Percentiles rank a stretch among this genome's conserved stretches.
These are phyloP conservation scores for Cladosporium velox DNA, from an alignment of 2,329 filamentous ascomycete species.

Conservation along the genomic window DNA sequence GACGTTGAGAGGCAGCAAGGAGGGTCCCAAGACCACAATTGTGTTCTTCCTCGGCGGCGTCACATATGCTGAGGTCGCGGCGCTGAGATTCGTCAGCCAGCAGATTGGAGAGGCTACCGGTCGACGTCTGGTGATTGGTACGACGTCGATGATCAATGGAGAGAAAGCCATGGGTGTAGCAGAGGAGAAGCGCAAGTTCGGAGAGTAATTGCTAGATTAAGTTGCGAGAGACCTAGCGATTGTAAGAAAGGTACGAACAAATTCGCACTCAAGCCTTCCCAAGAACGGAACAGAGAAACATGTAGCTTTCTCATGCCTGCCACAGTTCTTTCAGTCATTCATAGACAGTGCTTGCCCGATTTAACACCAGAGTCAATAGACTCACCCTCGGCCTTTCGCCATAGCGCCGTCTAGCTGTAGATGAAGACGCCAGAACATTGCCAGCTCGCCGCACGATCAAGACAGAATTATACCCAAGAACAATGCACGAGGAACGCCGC, in stretches of 20 bases:
- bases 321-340: neutral
- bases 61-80: constrained; percentile 93
- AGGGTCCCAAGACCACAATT: constrained; percentile 72
- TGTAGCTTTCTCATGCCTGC: neutral
- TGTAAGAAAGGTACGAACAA: neutral
- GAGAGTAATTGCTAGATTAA: constrained; percentile 21
- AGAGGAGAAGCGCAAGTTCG: constrained; percentile 36
- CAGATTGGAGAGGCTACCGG: constrained; percentile 65
- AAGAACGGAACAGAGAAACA: neutral
- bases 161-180: constrained; percentile 79
- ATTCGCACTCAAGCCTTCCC: neutral
- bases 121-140: constrained; percentile 85
- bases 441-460: neutral
- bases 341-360: neutral
- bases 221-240: neutral
- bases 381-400: neutral
- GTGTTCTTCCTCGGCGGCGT: constrained; percentile 98
- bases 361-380: neutral
- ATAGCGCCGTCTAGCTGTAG: neutral
- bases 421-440: neutral
- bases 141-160: constrained; percentile 87
- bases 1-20: constrained; percentile 71
- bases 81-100: constrained; percentile 83
- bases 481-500: neutral
- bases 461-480: neutral